These are phyloP conservation scores for Metschnikowia corniflorae DNA, from an alignment of 805 yeast species.

Conservation along the genomic window DNA sequence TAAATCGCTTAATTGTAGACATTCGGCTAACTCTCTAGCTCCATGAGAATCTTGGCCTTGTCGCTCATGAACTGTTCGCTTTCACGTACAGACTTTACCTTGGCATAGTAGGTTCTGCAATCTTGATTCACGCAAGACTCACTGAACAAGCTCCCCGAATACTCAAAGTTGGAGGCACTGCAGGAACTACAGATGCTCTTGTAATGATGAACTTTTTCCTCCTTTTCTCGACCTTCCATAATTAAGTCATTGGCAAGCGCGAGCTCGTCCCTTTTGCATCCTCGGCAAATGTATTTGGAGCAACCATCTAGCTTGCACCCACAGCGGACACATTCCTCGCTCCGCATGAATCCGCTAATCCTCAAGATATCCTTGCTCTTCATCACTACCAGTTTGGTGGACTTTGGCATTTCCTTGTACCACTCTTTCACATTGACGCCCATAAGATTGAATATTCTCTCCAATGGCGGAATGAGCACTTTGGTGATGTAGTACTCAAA, in stretches of 20 bases:
- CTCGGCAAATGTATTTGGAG: conserved; percentile 17
- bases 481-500: conserved; percentile 81
- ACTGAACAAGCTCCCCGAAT: conserved; percentile 10
- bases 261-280: conserved; percentile 29
- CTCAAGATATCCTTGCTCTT: conserved; percentile 11
- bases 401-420: conserved; percentile 65
- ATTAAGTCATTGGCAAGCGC: conserved; percentile 31
- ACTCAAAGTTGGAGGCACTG: conserved; percentile 17
- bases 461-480: conserved; percentile 85
- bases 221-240: conserved; percentile 17
- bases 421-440: conserved; percentile 80
- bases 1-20: too few relatives aligned
- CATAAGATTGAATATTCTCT: conserved; percentile 71
- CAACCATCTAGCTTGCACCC: conserved; percentile 9
- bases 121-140: conserved; percentile 55
- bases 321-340: conserved; percentile 13
- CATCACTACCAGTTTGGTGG: conserved; percentile 11
- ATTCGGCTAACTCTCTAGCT: too few relatives aligned
- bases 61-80: conserved; percentile 10
- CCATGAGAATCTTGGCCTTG: conserved; percentile 1
- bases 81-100: conserved; percentile 36
- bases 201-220: conserved; percentile 11
- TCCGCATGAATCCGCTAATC: conserved; percentile 11
- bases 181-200: conserved; percentile 22
- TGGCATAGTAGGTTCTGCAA: conserved; percentile 59